A percentile compares a stretch with the other conserved stretches of the same genome.
Conservation (phyloP, 129 eudicot species). For the Lactuca sativa region DNA sequence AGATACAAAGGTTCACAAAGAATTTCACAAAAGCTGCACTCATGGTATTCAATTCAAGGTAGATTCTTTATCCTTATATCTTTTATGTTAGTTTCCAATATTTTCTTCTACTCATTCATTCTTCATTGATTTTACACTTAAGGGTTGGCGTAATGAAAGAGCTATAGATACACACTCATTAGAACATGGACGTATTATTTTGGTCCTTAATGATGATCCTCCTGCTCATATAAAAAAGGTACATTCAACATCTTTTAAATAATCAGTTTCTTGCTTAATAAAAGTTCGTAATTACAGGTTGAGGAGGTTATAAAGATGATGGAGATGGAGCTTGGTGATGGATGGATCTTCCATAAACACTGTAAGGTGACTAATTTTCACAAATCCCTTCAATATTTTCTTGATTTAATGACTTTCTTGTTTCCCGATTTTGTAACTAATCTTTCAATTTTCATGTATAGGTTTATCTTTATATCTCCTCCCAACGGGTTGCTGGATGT, state of each 20-base stretch:
- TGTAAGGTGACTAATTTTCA: constrained; percentile 56
- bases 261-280: constrained; percentile 5
- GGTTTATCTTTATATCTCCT: constrained; percentile 68
- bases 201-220: constrained; percentile 71
- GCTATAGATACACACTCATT: constrained; percentile 36
- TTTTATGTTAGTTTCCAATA: constrained; percentile 1
- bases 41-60: constrained; percentile 87
- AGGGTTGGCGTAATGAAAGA: constrained; percentile 89
- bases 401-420: not conserved
- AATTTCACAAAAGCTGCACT: constrained; percentile 71
- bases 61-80: not conserved
- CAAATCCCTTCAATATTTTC: not conserved
- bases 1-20: constrained; percentile 68
- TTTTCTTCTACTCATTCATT: constrained; percentile 2
- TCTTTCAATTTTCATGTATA: constrained; percentile 1
- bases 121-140: constrained; percentile 9
- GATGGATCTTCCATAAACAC: constrained; percentile 66
- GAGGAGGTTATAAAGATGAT: constrained; percentile 79
- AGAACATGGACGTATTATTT: constrained; percentile 53
- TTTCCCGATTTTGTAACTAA: not conserved
- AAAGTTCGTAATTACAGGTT: constrained; percentile 41
- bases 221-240: constrained; percentile 75
- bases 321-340: constrained; percentile 93
- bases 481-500: constrained; percentile 67
- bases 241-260: not conserved